Evolutionary conservation across 1,139 yeast species (phyloP), one percentile per base, ranked within the genome.

Genomic region (Geotrichum klebahnii): DNA sequence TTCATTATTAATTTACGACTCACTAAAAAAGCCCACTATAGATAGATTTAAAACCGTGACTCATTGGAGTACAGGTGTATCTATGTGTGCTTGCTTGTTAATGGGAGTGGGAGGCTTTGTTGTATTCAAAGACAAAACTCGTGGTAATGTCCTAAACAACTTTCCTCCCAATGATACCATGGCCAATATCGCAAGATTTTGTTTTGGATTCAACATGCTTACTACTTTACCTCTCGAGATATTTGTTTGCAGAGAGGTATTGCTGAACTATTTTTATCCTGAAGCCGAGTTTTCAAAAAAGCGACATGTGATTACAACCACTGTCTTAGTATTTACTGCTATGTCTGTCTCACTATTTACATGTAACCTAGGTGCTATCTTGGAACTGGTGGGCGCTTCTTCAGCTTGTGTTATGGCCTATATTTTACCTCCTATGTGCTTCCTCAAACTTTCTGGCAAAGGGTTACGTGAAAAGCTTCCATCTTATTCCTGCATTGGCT

Each of bases 381-480:
- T 90, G 47, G 97, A 90, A 62, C 72, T 90, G 5, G 89, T 88
- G 29, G 97, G 97, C 1, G 92, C 96, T 0, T 84, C 96, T 0
- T 84, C 96, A 0, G 97, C 97, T 0, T 86, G 95, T 12, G 72
- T 87, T 33, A 83, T 90, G 85, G 97, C 97, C 0, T 90, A 87
- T 61, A 87, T 90, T 19, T 71, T 90, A 10, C 97, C 97, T 0
- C 96, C 97, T 4, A 66, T 83, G 66, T 89, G 96, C 61, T 85
- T 77, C 61, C 67, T 87, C 54, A 80, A 82, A 56, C 74, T 89
- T 57, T 77, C 87, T 0, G 74, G 77, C 59, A 75, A 75, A 48
- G 66, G 70, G 16, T 63, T 68, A 17, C 80, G 61, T 40, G 72
- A 78, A 38, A 74, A 73, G 46, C 48, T 81, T 1, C 84, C 90